Conservation (phyloP, 805 yeast species). For the Naumovozyma castellii region DNA sequence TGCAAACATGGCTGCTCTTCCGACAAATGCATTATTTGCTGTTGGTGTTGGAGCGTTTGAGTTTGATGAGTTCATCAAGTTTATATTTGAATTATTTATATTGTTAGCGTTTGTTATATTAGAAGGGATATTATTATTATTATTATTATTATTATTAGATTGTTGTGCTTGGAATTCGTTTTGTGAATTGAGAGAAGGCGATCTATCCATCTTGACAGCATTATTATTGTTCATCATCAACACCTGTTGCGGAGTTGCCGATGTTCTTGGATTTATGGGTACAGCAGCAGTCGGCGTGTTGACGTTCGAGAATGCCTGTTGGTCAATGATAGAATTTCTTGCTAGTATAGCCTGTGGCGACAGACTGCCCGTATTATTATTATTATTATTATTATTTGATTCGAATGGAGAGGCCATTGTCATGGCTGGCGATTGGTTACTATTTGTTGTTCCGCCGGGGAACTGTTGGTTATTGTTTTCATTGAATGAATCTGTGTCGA, state of each 20-base stretch:
- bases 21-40: slow-evolving; percentile 21
- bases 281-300: background rate
- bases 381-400: background rate
- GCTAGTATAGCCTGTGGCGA: slow-evolving; percentile 30
- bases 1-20: slow-evolving; percentile 35
- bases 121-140: slow-evolving; percentile 4
- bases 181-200: too few species aligned
- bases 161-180: background rate
- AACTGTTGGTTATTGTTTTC: background rate
- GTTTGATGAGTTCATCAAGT: slow-evolving; percentile 3
- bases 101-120: slow-evolving; percentile 2
- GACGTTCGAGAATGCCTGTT: background rate
- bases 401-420: slow-evolving; percentile 2
- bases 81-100: slow-evolving; percentile 4
- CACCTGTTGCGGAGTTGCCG: slow-evolving; percentile 23
- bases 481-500: slow-evolving; percentile 3
- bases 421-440: background rate
- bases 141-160: slow-evolving; percentile 1
- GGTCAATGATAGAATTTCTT: slow-evolving; percentile 17
- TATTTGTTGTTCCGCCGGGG: background rate
- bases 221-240: slow-evolving; percentile 9
- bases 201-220: slow-evolving; percentile 29
- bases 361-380: slow-evolving; percentile 6
- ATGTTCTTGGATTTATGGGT: slow-evolving; percentile 4
- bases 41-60: slow-evolving; percentile 12